Base-by-base conservation (phyloP, 805 yeast genomes). In the Hermanozyma aechmeae region DNA sequence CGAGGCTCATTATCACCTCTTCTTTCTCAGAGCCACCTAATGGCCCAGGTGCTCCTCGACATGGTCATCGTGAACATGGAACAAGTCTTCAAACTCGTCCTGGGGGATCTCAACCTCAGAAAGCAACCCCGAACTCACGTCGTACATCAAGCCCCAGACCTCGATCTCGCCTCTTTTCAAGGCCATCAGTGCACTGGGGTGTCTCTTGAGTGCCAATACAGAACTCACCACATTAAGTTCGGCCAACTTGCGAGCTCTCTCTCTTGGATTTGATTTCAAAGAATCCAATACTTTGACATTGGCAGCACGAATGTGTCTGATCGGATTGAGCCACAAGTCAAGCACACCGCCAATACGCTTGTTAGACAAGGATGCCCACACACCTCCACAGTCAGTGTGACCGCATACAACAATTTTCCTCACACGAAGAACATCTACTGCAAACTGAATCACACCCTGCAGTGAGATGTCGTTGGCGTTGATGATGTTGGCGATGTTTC, bases 351-450 rank as follows among this genome's bases (percentile, higher is more conserved):
- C 86, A 19, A 77, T 62, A 41, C 68, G 68, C 43, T 75, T 71
- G 33, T 72, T 64, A 3, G 77, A 66, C 27, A 87, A 57, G 6
- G 86, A 75, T 14, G 94, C 85, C 74, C 82, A 75, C 28, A 84
- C 74, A 17, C 96, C 96, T 28, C 95, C 96, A 65, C 97, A 87
- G 53, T 84, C 94, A 18, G 92, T 80, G 57, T 87, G 97, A 3
- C 96, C 97, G 56, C 95, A 83, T 5, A 87, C 80, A 31, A 87
- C 68, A 29, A 87, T 75, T 48, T 82, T 84, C 40, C 67, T 69
- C 23, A 89, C 93, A 46, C 81, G 79, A 35, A 87, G 65, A 10
- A 79, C 84, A 40, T 83, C 86, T 40, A 89, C 73, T 4, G 95
- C 94, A 47, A 83, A 84, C 53, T 87, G 95, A 17, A 89, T 60